Evolutionary conservation across 129 eudicot species (phyloP).

Genomic region (Chrysanthemum seticuspe): DNA sequence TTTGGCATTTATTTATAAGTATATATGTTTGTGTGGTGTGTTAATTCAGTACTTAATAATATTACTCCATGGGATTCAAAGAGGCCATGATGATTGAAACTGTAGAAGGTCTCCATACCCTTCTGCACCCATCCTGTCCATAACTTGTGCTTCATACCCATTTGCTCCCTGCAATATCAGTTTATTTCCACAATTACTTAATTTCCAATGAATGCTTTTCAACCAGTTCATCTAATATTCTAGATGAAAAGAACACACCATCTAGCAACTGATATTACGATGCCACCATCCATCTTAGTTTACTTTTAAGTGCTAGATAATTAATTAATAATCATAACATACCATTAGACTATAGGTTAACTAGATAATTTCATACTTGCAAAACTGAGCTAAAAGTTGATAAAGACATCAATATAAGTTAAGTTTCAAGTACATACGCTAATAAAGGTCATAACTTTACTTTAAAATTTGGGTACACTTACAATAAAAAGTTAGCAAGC

Average conservation of each 20-base stretch:
- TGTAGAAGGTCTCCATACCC: slow-evolving; percentile 63
- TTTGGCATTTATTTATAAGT: background rate
- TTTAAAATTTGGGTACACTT: background rate
- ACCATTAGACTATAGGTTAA: background rate
- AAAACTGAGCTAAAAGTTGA: background rate
- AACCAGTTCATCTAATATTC: background rate
- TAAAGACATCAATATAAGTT: background rate
- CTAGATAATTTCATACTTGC: background rate
- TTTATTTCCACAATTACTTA: slow-evolving; percentile 8
- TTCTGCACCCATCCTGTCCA: slow-evolving; percentile 68
- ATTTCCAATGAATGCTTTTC: slow-evolving; percentile 5
- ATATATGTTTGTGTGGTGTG: background rate
- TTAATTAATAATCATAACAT: background rate
- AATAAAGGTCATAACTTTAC: background rate
- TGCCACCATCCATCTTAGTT: background rate
- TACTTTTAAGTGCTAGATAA: background rate
- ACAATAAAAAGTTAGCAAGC: background rate
- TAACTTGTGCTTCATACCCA: slow-evolving; percentile 65
- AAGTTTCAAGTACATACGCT: background rate
- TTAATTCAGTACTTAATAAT: background rate
- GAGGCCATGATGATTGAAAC: slow-evolving; percentile 41
- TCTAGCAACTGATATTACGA: background rate
- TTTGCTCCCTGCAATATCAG: slow-evolving; percentile 50
- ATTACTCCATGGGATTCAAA: background rate
- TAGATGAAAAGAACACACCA: slow-evolving; percentile 1